Percentiles rank a stretch among this genome's conserved stretches.
phyloP scores from a whole-genome alignment of 495 filamentous ascomycete species.

The Chlorociboria aeruginascens region DNA sequence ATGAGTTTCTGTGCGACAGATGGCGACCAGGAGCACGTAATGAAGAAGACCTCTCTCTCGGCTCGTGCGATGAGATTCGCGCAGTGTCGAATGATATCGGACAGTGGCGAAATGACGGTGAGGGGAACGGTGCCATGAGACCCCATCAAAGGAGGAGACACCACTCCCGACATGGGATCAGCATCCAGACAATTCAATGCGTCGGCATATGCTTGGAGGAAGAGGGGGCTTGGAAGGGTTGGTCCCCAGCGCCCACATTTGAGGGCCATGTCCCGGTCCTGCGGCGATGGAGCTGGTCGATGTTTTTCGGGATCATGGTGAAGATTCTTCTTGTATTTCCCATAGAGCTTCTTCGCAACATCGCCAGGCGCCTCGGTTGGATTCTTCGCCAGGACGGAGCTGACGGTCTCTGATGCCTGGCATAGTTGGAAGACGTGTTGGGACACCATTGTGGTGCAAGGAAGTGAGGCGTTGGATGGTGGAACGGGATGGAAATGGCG shows the following conservation, averaged over 20 bases:
- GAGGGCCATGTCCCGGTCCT: constrained; percentile 38
- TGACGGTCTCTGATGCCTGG: constrained; percentile 38
- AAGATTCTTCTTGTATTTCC: background rate
- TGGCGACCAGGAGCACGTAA: constrained; percentile 64
- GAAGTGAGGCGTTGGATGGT: no score
- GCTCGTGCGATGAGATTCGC: constrained; percentile 64
- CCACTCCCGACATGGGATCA: constrained; percentile 41
- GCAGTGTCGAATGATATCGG: constrained; percentile 62
- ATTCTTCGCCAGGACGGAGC: constrained; percentile 40
- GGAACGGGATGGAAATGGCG: no score
- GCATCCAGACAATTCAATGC: constrained; percentile 47
- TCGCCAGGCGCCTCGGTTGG: constrained; percentile 38
- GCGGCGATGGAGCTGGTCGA: constrained; percentile 4
- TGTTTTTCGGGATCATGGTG: no score
- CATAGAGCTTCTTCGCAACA: constrained; percentile 43
- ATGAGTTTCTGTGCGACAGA: constrained; percentile 54
- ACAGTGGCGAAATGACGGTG: constrained; percentile 49
- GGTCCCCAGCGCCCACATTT: constrained; percentile 59
- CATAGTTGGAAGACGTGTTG: constrained; percentile 40
- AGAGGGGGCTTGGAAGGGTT: constrained; percentile 50
- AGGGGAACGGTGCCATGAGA: constrained; percentile 53
- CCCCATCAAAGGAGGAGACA: constrained; percentile 61
- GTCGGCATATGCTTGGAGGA: constrained; percentile 57
- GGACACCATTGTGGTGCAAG: constrained; percentile 22
- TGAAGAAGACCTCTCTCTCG: constrained; percentile 58